Base-by-base conservation (phyloP, 208 protist genomes). In the Leishmania arabica region DNA sequence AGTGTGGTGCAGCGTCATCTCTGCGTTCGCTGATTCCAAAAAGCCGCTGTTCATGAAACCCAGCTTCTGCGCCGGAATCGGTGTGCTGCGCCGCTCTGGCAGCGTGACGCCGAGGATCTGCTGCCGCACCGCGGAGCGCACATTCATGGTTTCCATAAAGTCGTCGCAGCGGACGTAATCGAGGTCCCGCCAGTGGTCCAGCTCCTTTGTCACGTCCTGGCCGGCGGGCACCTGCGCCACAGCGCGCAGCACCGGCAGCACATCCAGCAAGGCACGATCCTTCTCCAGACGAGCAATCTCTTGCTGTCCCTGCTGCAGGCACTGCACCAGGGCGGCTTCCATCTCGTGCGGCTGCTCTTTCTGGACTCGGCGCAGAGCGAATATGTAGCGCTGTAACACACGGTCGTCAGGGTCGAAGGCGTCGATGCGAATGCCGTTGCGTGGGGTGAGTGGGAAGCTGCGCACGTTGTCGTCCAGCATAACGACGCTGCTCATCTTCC, bases 401-500 rank as follows among this genome's bases (percentile, higher is more conserved):
- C 70, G 56, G 60, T 89, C 89, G 58, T 95, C 81, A 27, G 86
- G 82, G 45, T 93, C 81, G 70, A 97, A 97, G 49, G 86, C 75
- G 11, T 80, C 19, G 58, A 97, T 91, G 62, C 90, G 89, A 49
- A 97, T 89, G 71, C 88, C 92, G 79, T 95, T 89, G 56, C 95
- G 92, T 49, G 95, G 95, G 7, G 86, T 91, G 56, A 97, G 90
- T 1, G 95, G 95, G 75, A 97, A 97, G 80, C 95, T 97, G 53
- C 95, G 89, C 56, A 93, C 93, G 78, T 96, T 97, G 83, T 97
- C 95, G 78, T 97, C 95, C 11, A 97, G 42, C 88, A 97, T 95
- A 47, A 97, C 85, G 31, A 91, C 86, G 34, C 82, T 75, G 66
- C 84, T 79, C 80, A 94, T 77, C 34, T 90, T 87, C 0, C 95